phyloP scores from a whole-genome alignment of 1,284 basidiomycete species.

The Pseudozyma sp. region DNA sequence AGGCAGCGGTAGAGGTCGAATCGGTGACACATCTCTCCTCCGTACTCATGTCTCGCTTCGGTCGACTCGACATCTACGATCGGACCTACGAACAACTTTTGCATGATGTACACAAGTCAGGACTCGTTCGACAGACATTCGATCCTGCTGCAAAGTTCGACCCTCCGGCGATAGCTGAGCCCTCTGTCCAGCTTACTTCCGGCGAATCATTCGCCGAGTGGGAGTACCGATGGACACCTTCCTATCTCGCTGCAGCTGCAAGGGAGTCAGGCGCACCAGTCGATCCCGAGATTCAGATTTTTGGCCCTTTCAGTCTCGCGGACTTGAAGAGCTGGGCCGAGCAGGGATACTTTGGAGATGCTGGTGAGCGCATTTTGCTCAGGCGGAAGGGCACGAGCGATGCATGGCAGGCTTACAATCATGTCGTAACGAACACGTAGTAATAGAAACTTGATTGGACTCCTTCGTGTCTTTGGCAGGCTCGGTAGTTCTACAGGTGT shows the following conservation, averaged over 20 bases:
- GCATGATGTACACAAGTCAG: constrained; percentile 54
- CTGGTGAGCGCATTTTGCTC: constrained; percentile 56
- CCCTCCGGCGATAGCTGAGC: not conserved
- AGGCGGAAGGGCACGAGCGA: constrained; percentile 28
- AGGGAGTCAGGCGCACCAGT: constrained; percentile 25
- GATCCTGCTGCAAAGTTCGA: constrained; percentile 55
- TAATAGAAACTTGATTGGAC: no score
- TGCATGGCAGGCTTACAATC: constrained; percentile 26
- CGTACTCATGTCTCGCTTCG: constrained; percentile 60
- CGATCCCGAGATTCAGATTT: constrained; percentile 54
- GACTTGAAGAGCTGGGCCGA: constrained; percentile 57
- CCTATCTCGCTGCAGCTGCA: constrained; percentile 58
- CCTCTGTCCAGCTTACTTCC: not conserved
- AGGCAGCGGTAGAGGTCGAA: constrained; percentile 48
- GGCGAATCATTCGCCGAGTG: constrained; percentile 22
- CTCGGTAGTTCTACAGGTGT: no score
- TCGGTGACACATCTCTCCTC: constrained; percentile 58
- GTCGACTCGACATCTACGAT: constrained; percentile 65
- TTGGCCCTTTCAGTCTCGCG: constrained; percentile 56
- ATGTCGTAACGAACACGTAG: constrained; percentile 5
- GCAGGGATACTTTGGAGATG: constrained; percentile 63
- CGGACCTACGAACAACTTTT: constrained; percentile 62
- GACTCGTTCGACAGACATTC: constrained; percentile 60
- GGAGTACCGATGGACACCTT: constrained; percentile 65
- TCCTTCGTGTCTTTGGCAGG: no score